These are phyloP conservation scores for Penicillium palitans DNA, from an alignment of 2,329 filamentous ascomycete species.

Conservation along the genomic window DNA sequence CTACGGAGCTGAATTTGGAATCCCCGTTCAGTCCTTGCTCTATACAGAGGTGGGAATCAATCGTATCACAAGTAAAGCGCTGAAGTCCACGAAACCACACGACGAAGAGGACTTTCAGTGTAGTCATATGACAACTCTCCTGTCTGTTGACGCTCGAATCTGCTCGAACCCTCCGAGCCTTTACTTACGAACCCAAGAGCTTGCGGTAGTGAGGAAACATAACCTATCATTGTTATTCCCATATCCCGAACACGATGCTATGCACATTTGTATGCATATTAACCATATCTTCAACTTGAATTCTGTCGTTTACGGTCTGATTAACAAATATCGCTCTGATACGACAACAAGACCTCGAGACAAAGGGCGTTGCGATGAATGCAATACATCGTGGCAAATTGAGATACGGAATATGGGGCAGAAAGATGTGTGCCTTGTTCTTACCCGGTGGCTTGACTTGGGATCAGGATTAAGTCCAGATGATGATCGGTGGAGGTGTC, in stretches of 20 bases:
- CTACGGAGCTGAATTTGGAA: constrained; percentile 11
- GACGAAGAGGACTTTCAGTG: neutral
- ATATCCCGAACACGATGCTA: neutral
- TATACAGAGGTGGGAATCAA: constrained; percentile 1
- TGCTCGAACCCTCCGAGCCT: constrained; percentile 8
- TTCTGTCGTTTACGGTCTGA: neutral
- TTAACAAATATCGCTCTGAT: neutral
- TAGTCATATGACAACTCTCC: neutral
- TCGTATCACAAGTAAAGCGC: neutral
- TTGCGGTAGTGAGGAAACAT: constrained; percentile 1
- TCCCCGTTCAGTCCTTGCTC: constrained; percentile 7
- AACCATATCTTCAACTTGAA: neutral
- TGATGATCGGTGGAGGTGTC: no score
- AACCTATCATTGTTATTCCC: neutral
- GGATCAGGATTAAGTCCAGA: no score
- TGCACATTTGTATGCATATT: neutral
- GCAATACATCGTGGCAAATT: neutral
- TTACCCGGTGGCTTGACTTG: no score
- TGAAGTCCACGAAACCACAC: neutral
- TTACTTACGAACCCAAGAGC: constrained; percentile 9
- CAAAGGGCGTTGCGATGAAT: neutral
- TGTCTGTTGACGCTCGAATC: constrained; percentile 9
- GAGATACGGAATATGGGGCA: neutral
- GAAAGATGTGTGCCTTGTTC: no score
- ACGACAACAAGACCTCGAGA: neutral